Conservation (phyloP, 2,329 filamentous ascomycete genomes). For the Didymella exigua region DNA sequence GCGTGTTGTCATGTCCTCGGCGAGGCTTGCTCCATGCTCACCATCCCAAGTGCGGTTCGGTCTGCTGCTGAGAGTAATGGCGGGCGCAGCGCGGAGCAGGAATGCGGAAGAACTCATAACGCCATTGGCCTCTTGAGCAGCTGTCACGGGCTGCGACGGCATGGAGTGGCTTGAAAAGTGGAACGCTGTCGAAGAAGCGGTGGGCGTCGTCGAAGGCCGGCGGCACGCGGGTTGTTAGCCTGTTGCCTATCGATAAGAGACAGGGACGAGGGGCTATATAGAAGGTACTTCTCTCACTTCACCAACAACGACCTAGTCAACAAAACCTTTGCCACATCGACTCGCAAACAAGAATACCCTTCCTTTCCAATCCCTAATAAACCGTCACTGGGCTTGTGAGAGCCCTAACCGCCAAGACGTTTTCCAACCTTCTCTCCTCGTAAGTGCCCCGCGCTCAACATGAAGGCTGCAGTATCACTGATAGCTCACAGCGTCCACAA, state of each 20-base stretch:
- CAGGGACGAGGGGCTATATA: slow-evolving; percentile 28
- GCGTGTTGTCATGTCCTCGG: slow-evolving; percentile 14
- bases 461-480: slow-evolving; percentile 22
- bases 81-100: slow-evolving; percentile 23
- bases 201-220: slow-evolving; percentile 36
- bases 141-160: slow-evolving; percentile 25
- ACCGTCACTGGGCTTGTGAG: slow-evolving; percentile 44
- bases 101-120: slow-evolving; percentile 5
- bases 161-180: slow-evolving; percentile 33
- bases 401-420: slow-evolving; percentile 79
- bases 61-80: slow-evolving; percentile 30
- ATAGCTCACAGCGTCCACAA: slow-evolving; percentile 74
- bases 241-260: slow-evolving; percentile 27
- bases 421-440: slow-evolving; percentile 98
- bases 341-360: slow-evolving; percentile 12
- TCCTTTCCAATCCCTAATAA: slow-evolving; percentile 21
- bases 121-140: slow-evolving; percentile 31
- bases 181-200: slow-evolving; percentile 38
- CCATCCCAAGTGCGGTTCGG: slow-evolving; percentile 27
- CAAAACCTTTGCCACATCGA: slow-evolving; percentile 10
- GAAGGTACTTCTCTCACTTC: slow-evolving; percentile 7
- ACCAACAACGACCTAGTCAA: slow-evolving; percentile 18
- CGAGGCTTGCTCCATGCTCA: slow-evolving; percentile 19
- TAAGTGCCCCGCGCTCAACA: slow-evolving; percentile 58
- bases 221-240: slow-evolving; percentile 32